Base-by-base conservation (phyloP, 805 yeast genomes). In the Saccharomyces mikatae region DNA sequence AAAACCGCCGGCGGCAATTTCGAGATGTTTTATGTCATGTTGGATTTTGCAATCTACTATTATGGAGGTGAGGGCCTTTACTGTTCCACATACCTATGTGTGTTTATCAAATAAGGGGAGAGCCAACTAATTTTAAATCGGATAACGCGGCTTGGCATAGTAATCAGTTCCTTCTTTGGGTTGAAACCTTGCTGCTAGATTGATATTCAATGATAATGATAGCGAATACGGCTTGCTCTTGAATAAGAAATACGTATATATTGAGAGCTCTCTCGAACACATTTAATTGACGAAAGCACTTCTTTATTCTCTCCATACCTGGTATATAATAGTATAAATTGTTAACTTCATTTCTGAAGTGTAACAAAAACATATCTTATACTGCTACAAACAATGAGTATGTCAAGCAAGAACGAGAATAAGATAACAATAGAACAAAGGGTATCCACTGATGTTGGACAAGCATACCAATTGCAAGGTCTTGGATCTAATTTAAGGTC, bases 401-500 rank as follows among this genome's bases (percentile, higher is more conserved):
- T 36, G 44, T 36, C 44, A 36, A 36, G 44, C 44, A 36, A 36
- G 9, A 36, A n/a, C 44, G 44, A 36, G 24, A 36, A 36, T 17
- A 36, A 36, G 22, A 36, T 36, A 36, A 8, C 44, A 17, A 22
- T 36, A 36, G 44, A 36, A 17, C 44, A 21, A 36, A 36, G 22
- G 24, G 21, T 36, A 21, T 36, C 44, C 22, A 36, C 44, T 17
- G 44, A 36, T 36, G 2, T 36, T 17, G 44, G 44, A 3, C 24
- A 36, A 6, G 44, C 44, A 6, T 36, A 17, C 22, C 44, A 36
- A 17, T 10, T 36, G 3, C 24, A 36, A 36, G 44, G 44, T 4
- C 44, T 36, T n/a, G 44, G 44, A 4, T 36, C 44, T 17, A 36
- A 36, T 11, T 9, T 36, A n/a, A 36, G 44, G 24, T 60, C 63